Evolutionary conservation across 148 eudicot genomes (phyloP).

Genomic region (Suaeda aralocaspica): DNA sequence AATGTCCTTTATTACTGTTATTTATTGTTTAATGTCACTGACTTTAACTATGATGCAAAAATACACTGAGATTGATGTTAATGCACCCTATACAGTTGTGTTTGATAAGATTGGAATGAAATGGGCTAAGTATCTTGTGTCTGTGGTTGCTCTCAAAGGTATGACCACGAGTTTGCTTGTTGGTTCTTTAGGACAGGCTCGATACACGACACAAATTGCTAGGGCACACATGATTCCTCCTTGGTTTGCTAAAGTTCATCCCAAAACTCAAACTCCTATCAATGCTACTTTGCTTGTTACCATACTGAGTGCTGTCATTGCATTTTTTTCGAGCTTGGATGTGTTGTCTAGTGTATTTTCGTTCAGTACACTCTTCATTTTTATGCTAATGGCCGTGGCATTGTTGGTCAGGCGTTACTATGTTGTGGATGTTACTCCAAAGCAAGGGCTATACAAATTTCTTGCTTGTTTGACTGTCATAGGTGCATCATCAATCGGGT

Average conservation of each 20-base stretch:
- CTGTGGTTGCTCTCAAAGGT: constrained; percentile 69
- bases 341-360: constrained; percentile 82
- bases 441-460: constrained; percentile 38
- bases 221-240: constrained; percentile 95
- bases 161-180: constrained; percentile 90
- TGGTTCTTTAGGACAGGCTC: constrained; percentile 81
- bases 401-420: constrained; percentile 82
- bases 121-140: constrained; percentile 90
- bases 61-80: constrained; percentile 64
- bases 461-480: constrained; percentile 43
- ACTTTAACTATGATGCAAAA: constrained; percentile 71
- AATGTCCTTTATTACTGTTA: constrained; percentile 64
- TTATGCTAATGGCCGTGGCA: constrained; percentile 93
- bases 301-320: constrained; percentile 48
- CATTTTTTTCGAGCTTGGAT: constrained; percentile 82
- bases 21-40: constrained; percentile 84
- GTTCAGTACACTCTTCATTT: constrained; percentile 74
- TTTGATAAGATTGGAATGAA: constrained; percentile 72
- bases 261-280: constrained; percentile 78
- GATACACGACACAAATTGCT: constrained; percentile 92
- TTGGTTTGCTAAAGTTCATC: constrained; percentile 77
- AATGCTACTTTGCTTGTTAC: constrained; percentile 75
- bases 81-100: constrained; percentile 76
- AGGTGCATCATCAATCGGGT: constrained; percentile 47
- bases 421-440: constrained; percentile 55